These are phyloP conservation scores for Odontarrhena argentea DNA, from an alignment of 345 rosid genomes.

Conservation along the genomic window DNA sequence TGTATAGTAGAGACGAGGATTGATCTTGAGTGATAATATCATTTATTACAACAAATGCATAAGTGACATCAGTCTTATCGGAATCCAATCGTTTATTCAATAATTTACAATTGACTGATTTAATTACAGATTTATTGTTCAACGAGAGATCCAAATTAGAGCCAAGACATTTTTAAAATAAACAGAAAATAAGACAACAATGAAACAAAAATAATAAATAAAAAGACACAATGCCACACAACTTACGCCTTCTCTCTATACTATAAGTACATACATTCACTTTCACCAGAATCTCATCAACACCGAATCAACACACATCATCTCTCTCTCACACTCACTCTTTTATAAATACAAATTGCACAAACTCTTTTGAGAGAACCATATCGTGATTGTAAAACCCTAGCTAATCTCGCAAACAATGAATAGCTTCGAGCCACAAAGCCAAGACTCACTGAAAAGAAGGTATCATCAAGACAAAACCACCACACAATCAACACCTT, in stretches of 20 bases:
- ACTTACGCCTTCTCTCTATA: conserved; percentile 24
- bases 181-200: conserved; percentile 15
- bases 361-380: conserved; percentile 37
- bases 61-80: conserved; percentile 14
- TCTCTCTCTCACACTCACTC: conserved; percentile 10
- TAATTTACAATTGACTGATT: conserved; percentile 2
- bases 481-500: conserved; percentile 35
- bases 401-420: conserved; percentile 32
- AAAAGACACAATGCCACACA: conserved; percentile 20
- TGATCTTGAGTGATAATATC: background rate
- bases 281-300: conserved; percentile 42
- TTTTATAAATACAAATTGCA: background rate
- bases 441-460: conserved; percentile 54
- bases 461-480: conserved; percentile 49
- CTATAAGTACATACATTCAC: conserved; percentile 34
- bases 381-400: conserved; percentile 9
- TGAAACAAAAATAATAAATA: conserved; percentile 20
- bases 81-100: conserved; percentile 23
- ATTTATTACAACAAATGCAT: conserved; percentile 5
- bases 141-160: conserved; percentile 34
- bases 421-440: conserved; percentile 54
- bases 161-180: conserved; percentile 31
- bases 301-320: conserved; percentile 23
- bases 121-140: conserved; percentile 16
- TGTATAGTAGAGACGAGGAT: no score